Percentiles rank a stretch among this genome's conserved stretches.
Evolutionary conservation across 2,329 filamentous ascomycete species (phyloP).

Genomic region (Calonectria montana): DNA sequence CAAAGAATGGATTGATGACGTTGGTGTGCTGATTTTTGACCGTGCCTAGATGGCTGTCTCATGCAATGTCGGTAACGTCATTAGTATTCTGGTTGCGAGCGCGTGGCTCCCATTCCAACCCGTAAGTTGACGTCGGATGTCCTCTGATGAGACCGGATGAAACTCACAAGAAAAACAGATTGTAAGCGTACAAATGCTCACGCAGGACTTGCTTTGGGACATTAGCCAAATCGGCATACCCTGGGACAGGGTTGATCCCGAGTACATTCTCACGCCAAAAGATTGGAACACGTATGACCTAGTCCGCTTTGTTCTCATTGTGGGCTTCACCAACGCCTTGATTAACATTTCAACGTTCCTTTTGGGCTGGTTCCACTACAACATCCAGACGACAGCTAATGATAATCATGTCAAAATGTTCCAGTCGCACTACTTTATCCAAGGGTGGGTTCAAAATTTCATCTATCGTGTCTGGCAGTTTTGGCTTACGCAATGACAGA

Average conservation of each 20-base stretch:
- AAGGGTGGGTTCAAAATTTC: neutral
- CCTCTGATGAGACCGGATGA: too few species aligned
- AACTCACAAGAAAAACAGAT: conserved; percentile 34
- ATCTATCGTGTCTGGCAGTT: neutral
- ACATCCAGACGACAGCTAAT: neutral
- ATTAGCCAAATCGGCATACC: conserved; percentile 45
- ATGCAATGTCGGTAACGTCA: conserved; percentile 47
- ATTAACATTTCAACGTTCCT: neutral
- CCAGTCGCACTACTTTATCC: conserved; percentile 7
- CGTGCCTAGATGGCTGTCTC: conserved; percentile 43
- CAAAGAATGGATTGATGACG: neutral
- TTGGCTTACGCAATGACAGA: neutral
- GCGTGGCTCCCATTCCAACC: conserved; percentile 42
- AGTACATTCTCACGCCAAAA: conserved; percentile 41
- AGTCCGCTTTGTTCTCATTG: conserved; percentile 42
- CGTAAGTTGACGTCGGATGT: neutral
- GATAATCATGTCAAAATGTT: neutral
- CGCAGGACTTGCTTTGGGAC: conserved; percentile 45
- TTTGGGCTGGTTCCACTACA: conserved; percentile 3
- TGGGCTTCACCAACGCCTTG: conserved; percentile 40
- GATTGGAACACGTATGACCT: conserved; percentile 42
- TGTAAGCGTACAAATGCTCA: conserved; percentile 41
- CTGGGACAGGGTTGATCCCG: conserved; percentile 43
- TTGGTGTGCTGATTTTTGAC: neutral
- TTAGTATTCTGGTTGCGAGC: conserved; percentile 42